phyloP scores from a whole-genome alignment of 208 protist species.

The Acanthamoeba rhysodes region DNA sequence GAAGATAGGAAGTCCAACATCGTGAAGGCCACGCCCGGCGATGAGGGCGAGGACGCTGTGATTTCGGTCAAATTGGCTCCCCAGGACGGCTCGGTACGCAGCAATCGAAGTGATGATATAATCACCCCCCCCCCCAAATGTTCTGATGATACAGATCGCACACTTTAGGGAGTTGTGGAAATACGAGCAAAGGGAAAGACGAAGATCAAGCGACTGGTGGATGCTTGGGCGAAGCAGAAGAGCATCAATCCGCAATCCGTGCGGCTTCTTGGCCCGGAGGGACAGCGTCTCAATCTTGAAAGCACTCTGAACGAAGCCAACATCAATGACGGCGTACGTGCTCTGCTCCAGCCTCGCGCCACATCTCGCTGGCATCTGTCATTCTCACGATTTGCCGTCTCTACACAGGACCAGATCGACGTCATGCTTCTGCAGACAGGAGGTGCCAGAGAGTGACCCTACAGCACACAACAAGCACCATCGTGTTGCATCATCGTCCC shows the following conservation, averaged over 20 bases:
- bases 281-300: conserved; percentile 40
- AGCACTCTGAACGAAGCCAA: conserved; percentile 33
- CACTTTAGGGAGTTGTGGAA: neutral
- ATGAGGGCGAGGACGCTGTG: neutral
- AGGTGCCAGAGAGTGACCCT: neutral
- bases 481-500: neutral
- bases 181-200: conserved; percentile 54
- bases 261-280: conserved; percentile 19
- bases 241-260: conserved; percentile 13
- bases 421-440: conserved; percentile 60
- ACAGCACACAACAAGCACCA: too few species aligned
- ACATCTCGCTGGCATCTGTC: too few species aligned
- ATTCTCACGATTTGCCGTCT: neutral
- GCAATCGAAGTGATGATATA: too few species aligned
- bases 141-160: too few species aligned
- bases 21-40: neutral
- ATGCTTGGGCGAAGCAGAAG: conserved; percentile 60
- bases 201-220: conserved; percentile 52
- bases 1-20: conserved; percentile 40
- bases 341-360: neutral
- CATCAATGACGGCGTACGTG: conserved; percentile 66
- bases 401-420: conserved; percentile 56
- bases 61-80: conserved; percentile 50
- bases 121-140: too few species aligned
- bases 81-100: conserved; percentile 67